Evolutionary conservation across 2,329 filamentous ascomycete species (phyloP).

Genomic region (Penicillium sp.): DNA sequence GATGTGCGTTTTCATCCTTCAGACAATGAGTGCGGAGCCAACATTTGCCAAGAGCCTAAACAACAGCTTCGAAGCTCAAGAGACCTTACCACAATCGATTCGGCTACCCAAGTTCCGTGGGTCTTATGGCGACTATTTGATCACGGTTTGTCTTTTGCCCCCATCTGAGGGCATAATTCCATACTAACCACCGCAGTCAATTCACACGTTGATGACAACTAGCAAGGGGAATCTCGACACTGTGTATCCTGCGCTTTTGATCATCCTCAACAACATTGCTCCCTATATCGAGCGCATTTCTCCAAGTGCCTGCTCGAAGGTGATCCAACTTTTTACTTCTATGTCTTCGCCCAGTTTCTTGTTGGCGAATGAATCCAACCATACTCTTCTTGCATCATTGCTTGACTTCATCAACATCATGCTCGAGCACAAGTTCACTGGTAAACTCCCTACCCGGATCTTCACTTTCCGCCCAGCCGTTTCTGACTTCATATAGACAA

Average conservation of each 20-base stretch:
- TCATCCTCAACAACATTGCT: conserved; percentile 90
- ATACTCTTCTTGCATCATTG: conserved; percentile 73
- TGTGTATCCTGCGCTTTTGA: conserved; percentile 86
- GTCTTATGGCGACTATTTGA: conserved; percentile 88
- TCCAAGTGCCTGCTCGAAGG: conserved; percentile 69
- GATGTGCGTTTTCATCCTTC: conserved; percentile 96
- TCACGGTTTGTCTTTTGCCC: conserved; percentile 58
- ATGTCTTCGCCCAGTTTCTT: conserved; percentile 94
- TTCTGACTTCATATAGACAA: conserved; percentile 59
- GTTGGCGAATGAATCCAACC: conserved; percentile 87
- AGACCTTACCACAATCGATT: conserved; percentile 78
- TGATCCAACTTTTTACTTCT: conserved; percentile 82
- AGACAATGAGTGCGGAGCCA: conserved; percentile 89
- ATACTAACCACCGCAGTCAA: conserved; percentile 59
- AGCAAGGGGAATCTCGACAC: conserved; percentile 88
- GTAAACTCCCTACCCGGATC: conserved; percentile 48
- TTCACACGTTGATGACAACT: conserved; percentile 85
- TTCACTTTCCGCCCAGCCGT: neutral
- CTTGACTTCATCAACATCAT: conserved; percentile 88
- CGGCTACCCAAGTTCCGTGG: conserved; percentile 81
- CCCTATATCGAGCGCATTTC: conserved; percentile 78
- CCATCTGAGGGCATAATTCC: neutral
- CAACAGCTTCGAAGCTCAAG: conserved; percentile 81
- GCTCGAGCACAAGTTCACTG: conserved; percentile 79
- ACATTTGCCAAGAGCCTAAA: conserved; percentile 90